A percentile compares a stretch with the other conserved stretches of the same genome.
These are phyloP conservation scores for Komagataella populi DNA, from an alignment of 805 yeast species.

Conservation along the genomic window DNA sequence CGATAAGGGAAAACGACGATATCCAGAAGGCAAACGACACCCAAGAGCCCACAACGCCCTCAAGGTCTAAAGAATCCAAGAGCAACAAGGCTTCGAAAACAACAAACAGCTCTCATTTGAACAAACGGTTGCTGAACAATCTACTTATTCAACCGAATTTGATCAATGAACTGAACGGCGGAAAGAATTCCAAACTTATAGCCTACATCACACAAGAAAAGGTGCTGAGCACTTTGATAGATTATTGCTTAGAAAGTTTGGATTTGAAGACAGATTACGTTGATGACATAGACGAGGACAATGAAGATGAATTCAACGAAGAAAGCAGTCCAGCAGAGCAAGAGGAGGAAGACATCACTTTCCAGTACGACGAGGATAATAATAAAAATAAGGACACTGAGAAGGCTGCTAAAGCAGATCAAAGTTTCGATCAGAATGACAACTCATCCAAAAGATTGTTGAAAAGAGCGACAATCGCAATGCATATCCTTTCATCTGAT, in stretches of 20 bases:
- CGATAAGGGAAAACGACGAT: constrained; percentile 18
- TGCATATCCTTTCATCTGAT: not conserved
- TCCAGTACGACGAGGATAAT: not conserved
- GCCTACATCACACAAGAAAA: constrained; percentile 17
- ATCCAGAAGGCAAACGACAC: not conserved
- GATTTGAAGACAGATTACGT: constrained; percentile 4
- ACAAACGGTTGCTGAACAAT: constrained; percentile 16
- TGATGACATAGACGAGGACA: constrained; percentile 5
- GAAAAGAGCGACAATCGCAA: not conserved
- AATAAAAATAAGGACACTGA: not conserved
- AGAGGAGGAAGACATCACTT: not conserved
- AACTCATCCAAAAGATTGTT: not conserved
- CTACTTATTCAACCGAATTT: constrained; percentile 21
- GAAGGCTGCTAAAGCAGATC: not conserved
- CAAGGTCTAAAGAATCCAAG: not conserved
- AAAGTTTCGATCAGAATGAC: not conserved
- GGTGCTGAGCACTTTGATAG: constrained; percentile 15
- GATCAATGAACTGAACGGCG: constrained; percentile 19
- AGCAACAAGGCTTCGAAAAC: not conserved
- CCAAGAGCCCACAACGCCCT: not conserved
- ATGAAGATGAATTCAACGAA: not conserved
- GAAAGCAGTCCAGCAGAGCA: not conserved
- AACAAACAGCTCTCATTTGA: constrained; percentile 5
- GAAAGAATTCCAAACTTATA: constrained; percentile 19
- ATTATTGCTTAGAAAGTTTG: constrained; percentile 15